These are phyloP conservation scores for Ophiobolus disseminans DNA, from an alignment of 2,329 filamentous ascomycete species.

Conservation along the genomic window DNA sequence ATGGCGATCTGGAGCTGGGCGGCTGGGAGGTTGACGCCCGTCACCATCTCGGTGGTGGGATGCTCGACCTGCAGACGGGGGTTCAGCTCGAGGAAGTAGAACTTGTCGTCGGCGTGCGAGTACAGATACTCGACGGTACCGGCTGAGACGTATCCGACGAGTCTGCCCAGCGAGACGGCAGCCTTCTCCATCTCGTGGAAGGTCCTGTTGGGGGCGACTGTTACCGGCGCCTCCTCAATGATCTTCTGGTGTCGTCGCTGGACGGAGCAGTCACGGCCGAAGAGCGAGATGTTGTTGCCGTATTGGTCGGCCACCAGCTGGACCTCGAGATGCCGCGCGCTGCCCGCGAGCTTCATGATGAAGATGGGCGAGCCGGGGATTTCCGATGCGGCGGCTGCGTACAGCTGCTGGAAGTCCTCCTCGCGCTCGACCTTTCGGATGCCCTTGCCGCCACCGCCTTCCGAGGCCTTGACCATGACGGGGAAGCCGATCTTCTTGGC, in stretches of 20 bases:
- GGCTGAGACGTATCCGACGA: slow-evolving; percentile 97
- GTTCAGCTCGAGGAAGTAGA: slow-evolving; percentile 99
- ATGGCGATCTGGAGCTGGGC: slow-evolving; percentile 98
- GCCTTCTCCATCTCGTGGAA: slow-evolving; percentile 98
- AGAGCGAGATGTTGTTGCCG: slow-evolving; percentile 98
- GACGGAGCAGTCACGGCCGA: slow-evolving; percentile 97
- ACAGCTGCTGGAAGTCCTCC: slow-evolving; percentile 83
- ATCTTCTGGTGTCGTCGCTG: slow-evolving; percentile 99
- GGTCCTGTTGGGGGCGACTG: slow-evolving; percentile 85
- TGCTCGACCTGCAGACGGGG: slow-evolving; percentile 99
- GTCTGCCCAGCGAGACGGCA: slow-evolving; percentile 87
- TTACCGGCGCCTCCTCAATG: slow-evolving; percentile 98
- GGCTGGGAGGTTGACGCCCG: slow-evolving; percentile 93
- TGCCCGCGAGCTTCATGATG: slow-evolving; percentile 99
- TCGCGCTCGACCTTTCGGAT: slow-evolving; percentile 93
- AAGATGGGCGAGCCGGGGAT: slow-evolving; percentile 99
- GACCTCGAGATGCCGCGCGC: slow-evolving; percentile 95
- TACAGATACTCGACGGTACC: slow-evolving; percentile 99
- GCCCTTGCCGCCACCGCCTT: slow-evolving; percentile 98
- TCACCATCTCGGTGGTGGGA: slow-evolving; percentile 99
- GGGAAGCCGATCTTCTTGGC: slow-evolving; percentile 95
- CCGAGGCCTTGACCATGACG: slow-evolving; percentile 99
- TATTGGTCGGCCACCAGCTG: slow-evolving; percentile 98
- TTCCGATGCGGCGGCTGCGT: slow-evolving; percentile 95
- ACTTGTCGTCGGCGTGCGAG: slow-evolving; percentile 96